Evolutionary conservation across 192 early-diverging fungal genomes (phyloP).

Genomic region (Coemansia sp.): DNA sequence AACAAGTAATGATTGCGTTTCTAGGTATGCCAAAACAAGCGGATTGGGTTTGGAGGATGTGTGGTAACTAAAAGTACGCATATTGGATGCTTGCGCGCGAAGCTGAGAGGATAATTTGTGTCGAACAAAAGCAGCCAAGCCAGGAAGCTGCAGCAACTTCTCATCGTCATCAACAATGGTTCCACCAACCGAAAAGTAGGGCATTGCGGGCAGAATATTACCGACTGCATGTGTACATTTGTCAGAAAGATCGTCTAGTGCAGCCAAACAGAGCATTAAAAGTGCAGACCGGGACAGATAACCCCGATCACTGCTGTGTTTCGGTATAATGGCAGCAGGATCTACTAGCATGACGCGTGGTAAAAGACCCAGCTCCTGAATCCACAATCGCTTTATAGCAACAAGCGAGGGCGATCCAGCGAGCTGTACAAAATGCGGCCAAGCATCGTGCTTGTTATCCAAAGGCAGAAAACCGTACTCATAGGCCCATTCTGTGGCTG

Average conservation of each 20-base stretch:
- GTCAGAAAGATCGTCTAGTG: slow-evolving; percentile 21
- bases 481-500: slow-evolving; percentile 42
- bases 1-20: background rate
- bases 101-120: slow-evolving; percentile 5
- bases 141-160: slow-evolving; percentile 21
- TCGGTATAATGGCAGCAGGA: background rate
- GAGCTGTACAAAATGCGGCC: slow-evolving; percentile 28
- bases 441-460: slow-evolving; percentile 20
- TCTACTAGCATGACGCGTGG: slow-evolving; percentile 21
- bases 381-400: slow-evolving; percentile 29
- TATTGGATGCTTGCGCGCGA: background rate
- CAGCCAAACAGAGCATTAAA: slow-evolving; percentile 27
- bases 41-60: background rate
- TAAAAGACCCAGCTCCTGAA: slow-evolving; percentile 23
- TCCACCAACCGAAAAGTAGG: slow-evolving; percentile 19
- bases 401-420: slow-evolving; percentile 21
- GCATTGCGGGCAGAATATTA: slow-evolving; percentile 1
- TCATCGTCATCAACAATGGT: slow-evolving; percentile 22
- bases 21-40: background rate
- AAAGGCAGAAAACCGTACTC: slow-evolving; percentile 39
- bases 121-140: slow-evolving; percentile 5
- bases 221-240: slow-evolving; percentile 13
- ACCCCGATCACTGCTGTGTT: background rate
- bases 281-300: slow-evolving; percentile 8
- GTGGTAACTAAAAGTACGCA: slow-evolving; percentile 1